These are phyloP conservation scores for Nissolia schottii DNA, from an alignment of 306 rosid species.

Conservation along the genomic window DNA sequence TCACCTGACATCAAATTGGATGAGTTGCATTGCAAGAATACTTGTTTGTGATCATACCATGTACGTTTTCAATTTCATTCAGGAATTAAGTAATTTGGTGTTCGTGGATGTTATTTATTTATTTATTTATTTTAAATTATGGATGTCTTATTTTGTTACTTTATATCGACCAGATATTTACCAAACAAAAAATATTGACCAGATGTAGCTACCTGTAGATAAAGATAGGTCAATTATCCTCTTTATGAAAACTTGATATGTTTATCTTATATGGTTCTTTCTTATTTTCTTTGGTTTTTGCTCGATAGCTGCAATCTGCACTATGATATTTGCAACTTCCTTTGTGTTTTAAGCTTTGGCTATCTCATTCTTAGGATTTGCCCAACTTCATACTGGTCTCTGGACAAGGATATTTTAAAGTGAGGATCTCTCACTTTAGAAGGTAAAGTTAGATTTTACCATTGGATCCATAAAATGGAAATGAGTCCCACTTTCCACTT, in stretches of 20 bases:
- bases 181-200: too few relatives aligned
- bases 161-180: not conserved
- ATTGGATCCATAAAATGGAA: too few relatives aligned
- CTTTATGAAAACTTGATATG: too few relatives aligned
- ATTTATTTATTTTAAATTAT: not conserved
- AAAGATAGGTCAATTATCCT: not conserved
- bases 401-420: too few relatives aligned
- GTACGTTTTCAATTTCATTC: conserved; percentile 29
- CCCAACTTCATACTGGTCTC: not conserved
- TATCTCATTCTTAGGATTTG: not conserved
- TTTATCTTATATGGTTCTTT: too few relatives aligned
- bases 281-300: not conserved
- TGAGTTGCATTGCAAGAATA: conserved; percentile 21
- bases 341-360: not conserved
- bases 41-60: conserved; percentile 21
- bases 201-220: conserved; percentile 5
- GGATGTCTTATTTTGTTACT: not conserved
- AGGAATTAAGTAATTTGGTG: conserved; percentile 10
- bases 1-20: conserved; percentile 25
- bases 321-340: not conserved
- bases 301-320: not conserved
- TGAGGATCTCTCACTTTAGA: too few relatives aligned
- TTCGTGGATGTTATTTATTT: not conserved
- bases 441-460: too few relatives aligned
- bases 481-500: too few relatives aligned